Evolutionary conservation across 129 eudicot genomes (phyloP), one percentile per base, ranked within the genome.

Genomic region (Flaveria robusta): DNA sequence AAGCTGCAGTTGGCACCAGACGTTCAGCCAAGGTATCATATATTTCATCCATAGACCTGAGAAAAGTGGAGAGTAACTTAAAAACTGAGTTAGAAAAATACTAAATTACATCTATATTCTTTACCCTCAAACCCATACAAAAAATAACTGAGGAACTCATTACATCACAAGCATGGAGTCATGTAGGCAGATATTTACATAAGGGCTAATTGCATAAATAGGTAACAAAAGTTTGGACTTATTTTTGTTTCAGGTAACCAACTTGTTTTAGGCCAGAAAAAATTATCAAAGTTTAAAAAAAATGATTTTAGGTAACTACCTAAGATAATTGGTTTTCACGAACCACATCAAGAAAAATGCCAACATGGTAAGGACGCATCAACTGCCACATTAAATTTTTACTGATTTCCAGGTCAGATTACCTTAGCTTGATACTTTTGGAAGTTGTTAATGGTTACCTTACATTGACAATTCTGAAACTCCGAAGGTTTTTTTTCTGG

Each of bases 11-110:
- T 22, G 97, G 92, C 68, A 89, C 88, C 72, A 94, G 83, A 75
- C 96, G 99, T 79, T 79, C 87, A 37, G 99, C 99, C 89, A 95
- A 84, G 70, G 83, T 68, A 83, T 95, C 88, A 70, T 91, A 95
- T 67, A 91, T 79, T 68, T 91, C 96, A 67, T 89, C 90, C 96
- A 95, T 91, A 80, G 81, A 75, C 87, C 98, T 93, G 76, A 19
- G 70, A 42, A 77, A 63, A 76, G 22, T 49, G 15, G 10, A 71
- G 69, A 54, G 63, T 55, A 66, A 27, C 39, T 19, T 64, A 79
- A 62, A 64, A 64, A 4, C 45, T n/a, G 15, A 20, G 71, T 78
- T 59, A 34, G 1, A 70, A 0, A 46, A 19, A 47, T 20, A 71
- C 24, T 76, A 51, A 72, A 54, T 22, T 41, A 23, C 16, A n/a